Evolutionary conservation across 768 basidiomycete genomes (phyloP).

Genomic region (Boletales sp.): DNA sequence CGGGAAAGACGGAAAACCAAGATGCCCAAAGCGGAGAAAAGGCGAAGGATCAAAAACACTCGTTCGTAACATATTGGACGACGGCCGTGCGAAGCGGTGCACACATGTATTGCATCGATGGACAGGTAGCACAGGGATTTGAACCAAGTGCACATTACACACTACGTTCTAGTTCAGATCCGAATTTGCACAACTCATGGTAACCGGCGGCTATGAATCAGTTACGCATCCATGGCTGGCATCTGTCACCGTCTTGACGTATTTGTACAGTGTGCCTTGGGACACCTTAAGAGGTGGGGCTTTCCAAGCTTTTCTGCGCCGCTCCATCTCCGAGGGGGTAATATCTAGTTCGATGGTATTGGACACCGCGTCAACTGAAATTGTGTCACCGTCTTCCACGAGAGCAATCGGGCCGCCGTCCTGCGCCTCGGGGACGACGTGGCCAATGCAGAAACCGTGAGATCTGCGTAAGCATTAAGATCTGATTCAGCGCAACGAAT

Average conservation of each 20-base stretch:
- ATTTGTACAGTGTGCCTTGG: constrained; percentile 86
- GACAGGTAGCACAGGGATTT: background rate
- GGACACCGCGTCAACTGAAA: constrained; percentile 83
- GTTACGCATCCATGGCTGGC: constrained; percentile 93
- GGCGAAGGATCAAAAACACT: constrained; percentile 66
- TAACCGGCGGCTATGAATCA: constrained; percentile 52
- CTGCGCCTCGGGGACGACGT: constrained; percentile 95
- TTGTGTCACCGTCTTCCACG: constrained; percentile 82
- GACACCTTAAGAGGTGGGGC: constrained; percentile 82
- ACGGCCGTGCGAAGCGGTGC: constrained; percentile 13
- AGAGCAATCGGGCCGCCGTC: constrained; percentile 92
- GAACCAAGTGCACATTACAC: background rate
- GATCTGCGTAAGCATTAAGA: constrained; percentile 50
- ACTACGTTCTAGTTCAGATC: background rate
- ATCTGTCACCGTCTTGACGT: constrained; percentile 82
- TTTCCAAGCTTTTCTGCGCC: constrained; percentile 68
- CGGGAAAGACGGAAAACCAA: constrained; percentile 87
- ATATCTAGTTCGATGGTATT: constrained; percentile 82
- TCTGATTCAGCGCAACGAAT: constrained; percentile 9
- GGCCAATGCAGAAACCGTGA: constrained; percentile 95
- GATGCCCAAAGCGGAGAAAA: constrained; percentile 96
- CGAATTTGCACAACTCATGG: constrained; percentile 6
- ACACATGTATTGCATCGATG: background rate
- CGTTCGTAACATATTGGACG: constrained; percentile 15
- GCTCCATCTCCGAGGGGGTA: constrained; percentile 72